Evolutionary conservation across 1,284 basidiomycete species (phyloP).

Genomic region (Cerrena zonata): DNA sequence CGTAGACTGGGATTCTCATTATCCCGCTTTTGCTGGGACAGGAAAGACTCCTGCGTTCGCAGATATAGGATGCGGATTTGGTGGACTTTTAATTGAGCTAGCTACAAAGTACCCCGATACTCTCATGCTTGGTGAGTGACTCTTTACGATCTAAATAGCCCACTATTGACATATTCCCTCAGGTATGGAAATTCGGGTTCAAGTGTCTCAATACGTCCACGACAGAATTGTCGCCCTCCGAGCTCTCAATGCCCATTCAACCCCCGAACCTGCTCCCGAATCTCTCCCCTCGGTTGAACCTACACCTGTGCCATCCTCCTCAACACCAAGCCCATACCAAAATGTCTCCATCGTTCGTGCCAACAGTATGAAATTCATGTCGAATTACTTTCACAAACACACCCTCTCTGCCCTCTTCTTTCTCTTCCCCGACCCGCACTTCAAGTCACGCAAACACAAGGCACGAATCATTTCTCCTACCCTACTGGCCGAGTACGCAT

Average conservation of each 20-base stretch:
- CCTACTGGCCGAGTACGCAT: slow-evolving; percentile 90
- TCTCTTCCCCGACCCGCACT: slow-evolving; percentile 98
- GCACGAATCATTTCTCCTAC: slow-evolving; percentile 96
- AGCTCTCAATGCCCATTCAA: slow-evolving; percentile 23
- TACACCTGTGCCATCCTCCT: too few species aligned
- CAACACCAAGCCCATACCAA: slow-evolving; percentile 59
- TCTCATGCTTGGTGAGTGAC: slow-evolving; percentile 82
- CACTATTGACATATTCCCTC: not conserved
- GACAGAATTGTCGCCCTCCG: slow-evolving; percentile 90
- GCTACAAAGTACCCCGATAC: slow-evolving; percentile 89
- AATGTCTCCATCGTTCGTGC: slow-evolving; percentile 93
- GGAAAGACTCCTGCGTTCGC: slow-evolving; percentile 83
- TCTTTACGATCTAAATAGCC: not conserved
- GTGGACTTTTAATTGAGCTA: slow-evolving; percentile 85
- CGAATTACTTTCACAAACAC: slow-evolving; percentile 90
- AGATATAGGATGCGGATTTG: slow-evolving; percentile 97
- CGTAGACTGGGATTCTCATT: slow-evolving; percentile 86
- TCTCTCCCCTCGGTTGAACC: too few species aligned
- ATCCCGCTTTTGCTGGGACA: slow-evolving; percentile 61
- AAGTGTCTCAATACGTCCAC: slow-evolving; percentile 93
- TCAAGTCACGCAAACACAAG: slow-evolving; percentile 97
- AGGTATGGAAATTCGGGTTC: slow-evolving; percentile 97
- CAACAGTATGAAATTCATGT: slow-evolving; percentile 98
- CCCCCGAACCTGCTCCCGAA: too few species aligned
- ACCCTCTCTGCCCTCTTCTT: slow-evolving; percentile 94